Evolutionary conservation across 1,284 basidiomycete genomes (phyloP).

Genomic region (Lentinula novae-zelandiae): DNA sequence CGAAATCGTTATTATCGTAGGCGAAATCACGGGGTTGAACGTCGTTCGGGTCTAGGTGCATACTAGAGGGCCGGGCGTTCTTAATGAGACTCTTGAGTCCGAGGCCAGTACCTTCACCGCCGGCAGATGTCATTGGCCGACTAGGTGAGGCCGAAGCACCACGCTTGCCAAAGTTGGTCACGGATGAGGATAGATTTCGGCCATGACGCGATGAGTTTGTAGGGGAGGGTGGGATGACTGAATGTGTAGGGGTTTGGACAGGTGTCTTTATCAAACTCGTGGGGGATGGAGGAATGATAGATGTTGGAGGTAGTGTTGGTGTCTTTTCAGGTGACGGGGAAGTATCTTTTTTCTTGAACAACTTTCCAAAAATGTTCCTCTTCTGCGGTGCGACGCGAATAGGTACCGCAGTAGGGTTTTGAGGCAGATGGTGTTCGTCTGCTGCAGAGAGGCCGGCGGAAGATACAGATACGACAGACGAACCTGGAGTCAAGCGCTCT

Average conservation of each 20-base stretch:
- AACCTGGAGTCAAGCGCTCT: conserved; percentile 1
- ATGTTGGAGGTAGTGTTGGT: background rate
- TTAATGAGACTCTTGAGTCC: background rate
- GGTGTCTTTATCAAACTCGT: conserved; percentile 2
- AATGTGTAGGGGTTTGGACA: background rate
- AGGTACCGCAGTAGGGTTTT: conserved; percentile 17
- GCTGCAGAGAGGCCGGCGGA: conserved; percentile 36
- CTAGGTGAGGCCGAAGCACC: conserved; percentile 2
- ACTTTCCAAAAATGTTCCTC: conserved; percentile 64
- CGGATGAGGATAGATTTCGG: conserved; percentile 4
- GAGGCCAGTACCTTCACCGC: background rate
- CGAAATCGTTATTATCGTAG: background rate
- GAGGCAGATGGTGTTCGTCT: conserved; percentile 1
- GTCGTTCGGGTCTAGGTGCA: background rate
- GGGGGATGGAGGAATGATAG: conserved; percentile 21
- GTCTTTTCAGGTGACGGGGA: conserved; percentile 12
- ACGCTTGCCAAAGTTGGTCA: conserved; percentile 1
- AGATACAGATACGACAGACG: conserved; percentile 31
- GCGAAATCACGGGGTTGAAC: background rate
- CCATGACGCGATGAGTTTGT: conserved; percentile 1
- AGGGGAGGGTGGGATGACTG: background rate
- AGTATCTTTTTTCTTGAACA: conserved; percentile 64
- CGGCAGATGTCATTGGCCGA: background rate
- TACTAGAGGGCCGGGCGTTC: background rate
- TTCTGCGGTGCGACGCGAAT: conserved; percentile 30